These are phyloP conservation scores for Metschnikowia henanensis DNA, from an alignment of 805 yeast genomes.

Conservation along the genomic window DNA sequence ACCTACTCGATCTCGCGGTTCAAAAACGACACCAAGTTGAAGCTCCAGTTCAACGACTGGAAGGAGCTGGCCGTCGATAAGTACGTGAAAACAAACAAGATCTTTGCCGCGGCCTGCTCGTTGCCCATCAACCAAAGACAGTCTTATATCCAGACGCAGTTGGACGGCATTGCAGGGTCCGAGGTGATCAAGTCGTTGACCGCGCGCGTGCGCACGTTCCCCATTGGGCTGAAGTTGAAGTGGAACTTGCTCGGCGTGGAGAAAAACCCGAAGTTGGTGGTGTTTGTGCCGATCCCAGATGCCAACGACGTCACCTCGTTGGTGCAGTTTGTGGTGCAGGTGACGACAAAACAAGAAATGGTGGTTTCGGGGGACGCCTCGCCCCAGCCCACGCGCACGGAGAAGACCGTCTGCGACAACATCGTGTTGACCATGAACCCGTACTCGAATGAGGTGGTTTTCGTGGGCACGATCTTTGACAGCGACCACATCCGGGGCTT, in stretches of 20 bases:
- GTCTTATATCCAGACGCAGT: constrained; percentile 44
- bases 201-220: constrained; percentile 42
- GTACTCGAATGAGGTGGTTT: constrained; percentile 34
- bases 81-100: constrained; percentile 75
- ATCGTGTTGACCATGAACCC: constrained; percentile 42
- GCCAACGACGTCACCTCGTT: constrained; percentile 36
- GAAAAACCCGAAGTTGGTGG: constrained; percentile 67
- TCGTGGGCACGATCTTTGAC: constrained; percentile 43
- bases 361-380: constrained; percentile 24
- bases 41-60: constrained; percentile 73
- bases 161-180: constrained; percentile 35
- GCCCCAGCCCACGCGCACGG: constrained; percentile 22
- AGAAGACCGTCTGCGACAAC: constrained; percentile 34
- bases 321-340: constrained; percentile 39
- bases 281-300: constrained; percentile 66
- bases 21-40: constrained; percentile 41
- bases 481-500: constrained; percentile 37
- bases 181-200: constrained; percentile 32
- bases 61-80: constrained; percentile 79
- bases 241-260: constrained; percentile 81
- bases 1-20: constrained; percentile 52
- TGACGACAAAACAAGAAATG: constrained; percentile 38
- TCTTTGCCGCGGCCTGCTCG: constrained; percentile 61
- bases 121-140: constrained; percentile 30
- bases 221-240: constrained; percentile 56